Conservation (phyloP, 23 red algal genomes). For the Gracilariopsis chorda region DNA sequence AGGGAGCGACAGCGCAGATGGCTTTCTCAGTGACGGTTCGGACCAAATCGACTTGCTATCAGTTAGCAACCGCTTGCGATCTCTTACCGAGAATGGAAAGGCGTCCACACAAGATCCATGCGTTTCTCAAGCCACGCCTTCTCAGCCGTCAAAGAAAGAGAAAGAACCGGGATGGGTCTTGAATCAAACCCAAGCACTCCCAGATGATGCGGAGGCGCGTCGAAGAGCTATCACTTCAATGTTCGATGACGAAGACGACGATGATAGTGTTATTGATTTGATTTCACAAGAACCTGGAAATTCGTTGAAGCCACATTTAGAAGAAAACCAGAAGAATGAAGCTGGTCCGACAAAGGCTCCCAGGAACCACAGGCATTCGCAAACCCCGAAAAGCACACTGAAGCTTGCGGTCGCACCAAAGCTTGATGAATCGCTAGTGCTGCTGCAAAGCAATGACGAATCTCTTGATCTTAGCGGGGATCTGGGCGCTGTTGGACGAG, state of each 20-base stretch:
- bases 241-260: conserved; percentile 32
- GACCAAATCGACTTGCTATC: background rate
- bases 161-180: conserved; percentile 54
- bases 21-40: conserved; percentile 1
- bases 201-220: background rate
- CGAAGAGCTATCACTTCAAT: background rate
- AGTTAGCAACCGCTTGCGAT: background rate
- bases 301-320: background rate
- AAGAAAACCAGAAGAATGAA: background rate
- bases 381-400: conserved; percentile 20
- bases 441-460: conserved; percentile 45
- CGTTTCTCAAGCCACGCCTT: background rate
- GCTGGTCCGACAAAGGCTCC: background rate
- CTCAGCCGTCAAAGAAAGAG: background rate
- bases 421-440: conserved; percentile 45
- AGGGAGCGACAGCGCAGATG: background rate
- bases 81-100: too few relatives aligned
- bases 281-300: conserved; percentile 31
- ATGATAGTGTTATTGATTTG: conserved; percentile 44
- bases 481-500: conserved; percentile 65
- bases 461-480: conserved; percentile 61
- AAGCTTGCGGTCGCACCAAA: conserved; percentile 29
- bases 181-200: background rate
- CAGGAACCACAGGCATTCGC: background rate
- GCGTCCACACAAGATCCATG: background rate